These are phyloP conservation scores for Solanum appendiculatum DNA, from an alignment of 257 asterid species.

Conservation along the genomic window DNA sequence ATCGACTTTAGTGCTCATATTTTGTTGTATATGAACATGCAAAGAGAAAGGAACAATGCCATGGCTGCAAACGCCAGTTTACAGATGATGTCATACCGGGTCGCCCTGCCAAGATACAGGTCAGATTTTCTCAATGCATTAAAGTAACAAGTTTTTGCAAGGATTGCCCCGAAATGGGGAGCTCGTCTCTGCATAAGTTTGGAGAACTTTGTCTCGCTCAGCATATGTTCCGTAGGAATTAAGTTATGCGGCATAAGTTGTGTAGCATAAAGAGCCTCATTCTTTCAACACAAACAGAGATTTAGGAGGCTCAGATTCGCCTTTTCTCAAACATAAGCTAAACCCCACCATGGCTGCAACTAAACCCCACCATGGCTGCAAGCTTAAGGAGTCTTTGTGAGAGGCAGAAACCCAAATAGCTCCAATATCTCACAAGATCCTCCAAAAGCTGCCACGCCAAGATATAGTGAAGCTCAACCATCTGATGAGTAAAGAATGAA, in stretches of 20 bases:
- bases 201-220: background rate
- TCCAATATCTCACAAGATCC: background rate
- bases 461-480: background rate
- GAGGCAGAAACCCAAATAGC: background rate
- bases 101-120: slow-evolving; percentile 25
- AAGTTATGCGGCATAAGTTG: background rate
- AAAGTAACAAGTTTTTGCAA: background rate
- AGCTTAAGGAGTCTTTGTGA: background rate
- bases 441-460: background rate
- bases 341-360: background rate
- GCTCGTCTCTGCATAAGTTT: background rate
- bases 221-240: background rate
- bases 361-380: background rate
- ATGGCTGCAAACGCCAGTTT: background rate
- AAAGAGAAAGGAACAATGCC: background rate
- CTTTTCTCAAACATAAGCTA: background rate
- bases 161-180: background rate
- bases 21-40: background rate
- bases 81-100: background rate
- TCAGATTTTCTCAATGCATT: background rate
- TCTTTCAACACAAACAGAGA: background rate
- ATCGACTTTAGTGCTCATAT: background rate
- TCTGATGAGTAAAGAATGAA: background rate
- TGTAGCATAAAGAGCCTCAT: background rate
- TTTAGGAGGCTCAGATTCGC: background rate